Base-by-base conservation (phyloP, 169 alveolate species). In the Eimeria necatrix region DNA sequence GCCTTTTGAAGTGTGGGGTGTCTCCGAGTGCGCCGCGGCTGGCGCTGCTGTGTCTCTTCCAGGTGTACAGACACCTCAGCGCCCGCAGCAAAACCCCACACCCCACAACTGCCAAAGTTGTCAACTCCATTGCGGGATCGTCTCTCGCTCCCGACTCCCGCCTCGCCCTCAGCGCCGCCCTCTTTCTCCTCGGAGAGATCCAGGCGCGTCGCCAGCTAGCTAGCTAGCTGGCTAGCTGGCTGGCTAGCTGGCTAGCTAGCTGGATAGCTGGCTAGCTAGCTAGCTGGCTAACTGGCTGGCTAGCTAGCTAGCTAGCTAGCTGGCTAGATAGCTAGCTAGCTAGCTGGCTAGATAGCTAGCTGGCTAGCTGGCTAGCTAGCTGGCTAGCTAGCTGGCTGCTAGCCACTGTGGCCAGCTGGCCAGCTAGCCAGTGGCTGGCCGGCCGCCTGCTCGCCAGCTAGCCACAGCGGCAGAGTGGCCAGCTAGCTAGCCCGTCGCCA, bases 131-230 rank as follows among this genome's bases (percentile, higher is more conserved):
- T 9, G 94, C 87, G 1, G 94, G 78, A 4, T n/a, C 68, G 24
- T 70, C 94, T 4, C 85, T 89, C 48, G 94, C 94, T 9, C 78
- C 68, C 3, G 94, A 89, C 61, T 24, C 88, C 41, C 20, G 41
- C 12, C 94, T 89, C 26, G 94, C 94, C 64, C 32, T 81, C 18
- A 64, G 86, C 14, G 86, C 88, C 9, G 87, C 94, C 14, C 94
- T 89, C 56, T 89, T 89, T n/a, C 94, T 89, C 48, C 85, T 89
- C 49, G 94, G 94, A 16, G 94, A 89, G 59, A 64, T 89, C 20
- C 94, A 89, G 94, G 94, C 71, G 51, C 5, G 16, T 9, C n/a
- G n/a, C n/a, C n/a, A n/a, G n/a, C n/a, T n/a, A n/a, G n/a, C n/a
- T n/a, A n/a, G n/a, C n/a, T n/a, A n/a, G n/a, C n/a, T n/a, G n/a